Base-by-base conservation (phyloP, 768 basidiomycete genomes). In the Clitopilus hobsonii region DNA sequence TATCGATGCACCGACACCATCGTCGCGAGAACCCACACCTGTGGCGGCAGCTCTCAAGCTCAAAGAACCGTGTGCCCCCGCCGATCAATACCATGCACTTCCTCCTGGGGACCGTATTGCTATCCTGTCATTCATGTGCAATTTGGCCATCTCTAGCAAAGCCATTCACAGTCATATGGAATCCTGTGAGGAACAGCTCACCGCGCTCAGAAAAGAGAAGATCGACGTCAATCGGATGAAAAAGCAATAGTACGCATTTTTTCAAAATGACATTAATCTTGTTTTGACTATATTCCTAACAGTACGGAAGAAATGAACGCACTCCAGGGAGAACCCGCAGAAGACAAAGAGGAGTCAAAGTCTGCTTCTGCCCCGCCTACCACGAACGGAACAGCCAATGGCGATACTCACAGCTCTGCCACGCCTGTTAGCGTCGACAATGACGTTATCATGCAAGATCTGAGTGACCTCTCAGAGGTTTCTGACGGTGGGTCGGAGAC, bases 121-220 rank as follows among this genome's bases (percentile, higher is more conserved):
- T 20, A 88, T 98, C 60, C 68, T 99, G 48, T 77, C 85, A 1
- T 98, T 96, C 73, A 81, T 99, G 74, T 89, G 87, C 71, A 92
- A 95, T 64, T 71, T 95, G 51, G 94, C 88, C 0, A 83, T 94
- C 23, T 93, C 94, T 22, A 94, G 91, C 70, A 96, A 94, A 71
- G 80, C 85, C 8, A 85, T 98, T 20, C 90, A 94, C 65, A 71
- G 80, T 5, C 90, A 92, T 63, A 89, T 98, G 83, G 97, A 99
- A 63, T 81, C 84, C 45, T 92, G 91, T 63, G 94, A 95, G 64
- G 83, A 89, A 61, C 86, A 89, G 59, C 69, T 99, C 58, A 98
- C 97, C 7, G 91, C 94, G 24, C 75, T 97, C 28, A 74, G 97
- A 59, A 99, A 98, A 71, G 92, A 96, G 69, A 91, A 95, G 69